Base-by-base conservation (phyloP, 2,329 filamentous ascomycete genomes). In the Xylariaceae sp. region DNA sequence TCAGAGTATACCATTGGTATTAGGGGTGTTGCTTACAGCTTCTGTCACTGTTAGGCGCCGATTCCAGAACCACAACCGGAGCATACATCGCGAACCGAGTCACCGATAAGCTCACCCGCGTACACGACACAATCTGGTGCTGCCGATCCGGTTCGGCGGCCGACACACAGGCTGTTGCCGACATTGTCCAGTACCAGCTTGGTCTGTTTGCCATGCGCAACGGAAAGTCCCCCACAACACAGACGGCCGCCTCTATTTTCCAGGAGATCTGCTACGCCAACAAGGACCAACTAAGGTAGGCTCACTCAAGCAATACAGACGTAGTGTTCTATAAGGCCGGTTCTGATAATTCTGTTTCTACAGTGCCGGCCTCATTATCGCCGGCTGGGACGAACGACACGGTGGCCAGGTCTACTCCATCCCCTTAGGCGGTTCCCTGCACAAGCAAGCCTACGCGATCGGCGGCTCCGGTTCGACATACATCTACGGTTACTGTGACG, bases 101-200 rank as follows among this genome's bases (percentile, higher is more conserved):
- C 67, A 99, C 94, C 66, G 94, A 99, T 83, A 99, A 99, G 82
- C 87, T 99, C 74, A 99, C 94, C 71, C 89, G 92, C 81, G 93
- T 99, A 62, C 90, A 96, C 79, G 94, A 99, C 77, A 97, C 93
- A 61, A 97, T 99, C 77, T 99, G 94, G 94, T 99, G 94, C 81
- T 99, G 94, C 80, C 88, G 94, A 72, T 97, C 94, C 62, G 94
- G 94, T 55, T 99, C 94, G 30, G 94, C 94, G 37, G 94, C 94
- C 67, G 94, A 99, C 74, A 99, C 94, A 61, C 94, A 99, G 78
- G 94, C 94, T 53, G 92, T 99, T 53, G 94, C 94, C 61, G 94
- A 99, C 72, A 97, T 99, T 70, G 94, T 99, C 48, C 90, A 96
- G 74, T 97, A 97, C 76, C 90, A 99, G 75, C 83, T 99, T 55